These are phyloP conservation scores for Apophysomyces ossiformis DNA, from an alignment of 371 early-diverging fungal genomes.

Conservation along the genomic window DNA sequence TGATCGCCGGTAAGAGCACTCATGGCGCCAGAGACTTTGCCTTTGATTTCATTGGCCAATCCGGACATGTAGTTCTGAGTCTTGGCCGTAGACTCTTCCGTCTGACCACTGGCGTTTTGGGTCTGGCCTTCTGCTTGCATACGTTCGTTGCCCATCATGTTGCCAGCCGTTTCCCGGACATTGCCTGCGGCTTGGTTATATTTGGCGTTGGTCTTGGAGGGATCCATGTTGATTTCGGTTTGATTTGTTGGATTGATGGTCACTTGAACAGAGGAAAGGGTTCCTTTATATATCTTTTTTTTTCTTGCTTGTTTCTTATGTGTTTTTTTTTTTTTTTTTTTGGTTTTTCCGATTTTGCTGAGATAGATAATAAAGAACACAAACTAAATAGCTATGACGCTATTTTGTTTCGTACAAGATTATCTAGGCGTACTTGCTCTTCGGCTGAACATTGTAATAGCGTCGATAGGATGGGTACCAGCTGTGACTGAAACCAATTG, in stretches of 20 bases:
- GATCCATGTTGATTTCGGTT: neutral
- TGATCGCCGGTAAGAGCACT: slow-evolving; percentile 34
- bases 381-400: neutral
- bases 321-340: neutral
- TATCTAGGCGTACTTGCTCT: slow-evolving; percentile 32
- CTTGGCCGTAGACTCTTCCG: slow-evolving; percentile 37
- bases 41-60: slow-evolving; percentile 27
- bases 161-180: slow-evolving; percentile 47
- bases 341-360: neutral
- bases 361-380: neutral
- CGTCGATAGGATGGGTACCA: slow-evolving; percentile 40
- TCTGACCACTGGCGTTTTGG: slow-evolving; percentile 42
- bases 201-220: slow-evolving; percentile 30
- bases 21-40: slow-evolving; percentile 35
- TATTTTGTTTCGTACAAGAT: slow-evolving; percentile 26
- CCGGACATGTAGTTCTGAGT: slow-evolving; percentile 31
- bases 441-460: slow-evolving; percentile 37
- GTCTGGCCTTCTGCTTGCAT: slow-evolving; percentile 46
- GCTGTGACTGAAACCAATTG: slow-evolving; percentile 27
- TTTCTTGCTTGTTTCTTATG: no score
- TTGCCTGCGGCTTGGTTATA: slow-evolving; percentile 46
- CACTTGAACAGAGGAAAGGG: no score
- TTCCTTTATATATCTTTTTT: no score
- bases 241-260: neutral
- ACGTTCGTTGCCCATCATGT: slow-evolving; percentile 38